Evolutionary conservation across 805 yeast genomes (phyloP).

Genomic region (Candida golubevii): DNA sequence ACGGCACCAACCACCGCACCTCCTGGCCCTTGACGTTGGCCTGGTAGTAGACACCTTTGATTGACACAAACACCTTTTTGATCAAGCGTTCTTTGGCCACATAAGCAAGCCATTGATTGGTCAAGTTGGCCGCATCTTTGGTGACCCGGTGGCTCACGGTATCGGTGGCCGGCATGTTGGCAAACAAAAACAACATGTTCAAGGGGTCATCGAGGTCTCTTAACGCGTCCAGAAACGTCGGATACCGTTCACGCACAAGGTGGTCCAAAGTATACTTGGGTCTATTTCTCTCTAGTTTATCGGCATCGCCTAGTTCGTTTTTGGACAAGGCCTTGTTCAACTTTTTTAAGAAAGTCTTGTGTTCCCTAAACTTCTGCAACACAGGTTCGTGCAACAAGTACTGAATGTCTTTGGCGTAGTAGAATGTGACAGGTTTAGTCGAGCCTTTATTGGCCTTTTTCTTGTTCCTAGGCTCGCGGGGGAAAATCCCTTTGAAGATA

Average conservation of each 20-base stretch:
- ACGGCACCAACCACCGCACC: conserved; percentile 93
- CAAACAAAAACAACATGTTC: conserved; percentile 89
- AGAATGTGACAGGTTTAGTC: conserved; percentile 94
- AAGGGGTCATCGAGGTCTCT: conserved; percentile 94
- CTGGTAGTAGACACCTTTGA: conserved; percentile 95
- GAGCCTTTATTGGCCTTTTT: conserved; percentile 97
- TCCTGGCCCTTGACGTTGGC: conserved; percentile 89
- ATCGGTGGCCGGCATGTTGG: conserved; percentile 92
- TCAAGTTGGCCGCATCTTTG: conserved; percentile 78
- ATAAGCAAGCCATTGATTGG: conserved; percentile 94
- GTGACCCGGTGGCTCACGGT: conserved; percentile 74
- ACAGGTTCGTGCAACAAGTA: conserved; percentile 94
- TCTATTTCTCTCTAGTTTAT: conserved; percentile 72
- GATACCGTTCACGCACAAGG: conserved; percentile 91
- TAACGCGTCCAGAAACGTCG: conserved; percentile 85
- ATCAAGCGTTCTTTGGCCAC: conserved; percentile 79
- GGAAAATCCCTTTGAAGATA: conserved; percentile 96
- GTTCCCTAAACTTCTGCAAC: conserved; percentile 86
- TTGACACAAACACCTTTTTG: conserved; percentile 89
- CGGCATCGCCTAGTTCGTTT: conserved; percentile 88
- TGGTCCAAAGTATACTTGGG: conserved; percentile 86
- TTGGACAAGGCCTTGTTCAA: conserved; percentile 85
- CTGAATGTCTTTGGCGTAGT: conserved; percentile 90
- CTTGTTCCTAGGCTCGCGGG: conserved; percentile 93
- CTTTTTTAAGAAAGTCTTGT: conserved; percentile 89